Conservation (phyloP, 495 filamentous ascomycete species). For the Ascodesmis nigricans region DNA sequence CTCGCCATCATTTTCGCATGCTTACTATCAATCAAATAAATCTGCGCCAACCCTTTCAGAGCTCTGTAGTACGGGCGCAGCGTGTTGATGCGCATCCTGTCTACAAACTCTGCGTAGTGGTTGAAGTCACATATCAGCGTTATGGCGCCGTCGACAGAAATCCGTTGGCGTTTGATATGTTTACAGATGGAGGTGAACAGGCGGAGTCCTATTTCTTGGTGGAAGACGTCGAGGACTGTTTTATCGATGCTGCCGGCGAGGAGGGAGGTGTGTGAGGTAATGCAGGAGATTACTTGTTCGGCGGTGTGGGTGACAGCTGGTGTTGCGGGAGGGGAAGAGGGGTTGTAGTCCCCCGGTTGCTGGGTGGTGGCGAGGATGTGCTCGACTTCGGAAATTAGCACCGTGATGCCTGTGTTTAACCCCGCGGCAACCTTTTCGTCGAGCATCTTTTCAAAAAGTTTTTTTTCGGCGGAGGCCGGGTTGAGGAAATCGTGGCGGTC, state of each 20-base stretch:
- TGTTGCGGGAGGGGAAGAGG: too few species aligned
- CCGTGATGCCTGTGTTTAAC: slow-evolving; percentile 90
- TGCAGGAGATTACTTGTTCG: slow-evolving; percentile 54
- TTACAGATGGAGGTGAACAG: slow-evolving; percentile 83
- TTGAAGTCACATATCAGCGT: slow-evolving; percentile 94
- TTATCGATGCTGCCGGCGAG: slow-evolving; percentile 85
- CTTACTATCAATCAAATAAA: slow-evolving; percentile 70
- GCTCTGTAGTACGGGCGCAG: slow-evolving; percentile 78
- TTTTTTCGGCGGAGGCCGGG: slow-evolving; percentile 80
- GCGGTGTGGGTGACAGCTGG: slow-evolving; percentile 65
- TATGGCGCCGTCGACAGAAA: slow-evolving; percentile 73
- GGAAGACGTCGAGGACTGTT: slow-evolving; percentile 93
- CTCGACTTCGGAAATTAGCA: slow-evolving; percentile 95
- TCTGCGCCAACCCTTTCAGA: slow-evolving; percentile 77
- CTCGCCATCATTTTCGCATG: slow-evolving; percentile 89
- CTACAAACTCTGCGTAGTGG: slow-evolving; percentile 67
- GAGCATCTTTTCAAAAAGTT: slow-evolving; percentile 96
- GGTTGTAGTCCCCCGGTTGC: slow-evolving; percentile 74
- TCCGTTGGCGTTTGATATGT: slow-evolving; percentile 85
- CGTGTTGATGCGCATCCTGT: slow-evolving; percentile 57
- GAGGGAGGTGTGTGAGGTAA: slow-evolving; percentile 75
- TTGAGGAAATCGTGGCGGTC: slow-evolving; percentile 90
- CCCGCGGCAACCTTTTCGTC: slow-evolving; percentile 93
- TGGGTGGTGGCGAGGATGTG: slow-evolving; percentile 83
- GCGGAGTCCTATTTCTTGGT: slow-evolving; percentile 86